phyloP scores from a whole-genome alignment of 805 yeast species.

The Myxozyma lipomycoides region DNA sequence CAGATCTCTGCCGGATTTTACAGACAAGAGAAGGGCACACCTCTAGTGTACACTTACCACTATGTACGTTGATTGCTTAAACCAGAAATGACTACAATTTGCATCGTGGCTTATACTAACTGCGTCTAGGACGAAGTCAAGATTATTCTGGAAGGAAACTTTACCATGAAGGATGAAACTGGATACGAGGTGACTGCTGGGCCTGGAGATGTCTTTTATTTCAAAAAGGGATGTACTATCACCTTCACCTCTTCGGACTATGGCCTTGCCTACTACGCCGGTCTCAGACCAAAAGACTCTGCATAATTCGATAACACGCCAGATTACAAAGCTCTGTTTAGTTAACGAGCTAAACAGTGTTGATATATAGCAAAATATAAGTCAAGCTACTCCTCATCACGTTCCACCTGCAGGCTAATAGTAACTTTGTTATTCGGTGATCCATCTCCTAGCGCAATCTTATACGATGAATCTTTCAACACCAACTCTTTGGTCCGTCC shows the following conservation, averaged over 20 bases:
- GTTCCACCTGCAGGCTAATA: not conserved
- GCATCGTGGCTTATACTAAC: not conserved
- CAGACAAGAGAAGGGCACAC: slow-evolving; percentile 64
- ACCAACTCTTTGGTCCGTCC: slow-evolving; percentile 75
- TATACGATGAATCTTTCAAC: slow-evolving; percentile 49
- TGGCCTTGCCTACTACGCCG: slow-evolving; percentile 60
- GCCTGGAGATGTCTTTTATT: slow-evolving; percentile 66
- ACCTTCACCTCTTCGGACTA: slow-evolving; percentile 60
- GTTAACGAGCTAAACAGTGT: no score
- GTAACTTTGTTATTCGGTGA: not conserved
- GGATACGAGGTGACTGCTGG: slow-evolving; percentile 54
- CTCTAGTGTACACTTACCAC: slow-evolving; percentile 61
- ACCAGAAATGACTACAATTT: not conserved
- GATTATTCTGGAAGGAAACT: slow-evolving; percentile 64
- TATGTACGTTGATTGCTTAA: slow-evolving; percentile 29
- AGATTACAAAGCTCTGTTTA: no score
- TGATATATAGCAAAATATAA: no score
- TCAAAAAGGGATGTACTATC: slow-evolving; percentile 64
- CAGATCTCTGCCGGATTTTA: slow-evolving; percentile 66
- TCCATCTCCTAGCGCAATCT: not conserved
- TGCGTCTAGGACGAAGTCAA: slow-evolving; percentile 57
- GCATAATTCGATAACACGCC: no score
- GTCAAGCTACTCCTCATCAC: not conserved
- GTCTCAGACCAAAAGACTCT: slow-evolving; percentile 41
- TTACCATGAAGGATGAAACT: slow-evolving; percentile 58